Evolutionary conservation across 1,284 basidiomycete genomes (phyloP), one percentile per base, ranked within the genome.

Genomic region (Ceratorhiza oryzae-sativae): DNA sequence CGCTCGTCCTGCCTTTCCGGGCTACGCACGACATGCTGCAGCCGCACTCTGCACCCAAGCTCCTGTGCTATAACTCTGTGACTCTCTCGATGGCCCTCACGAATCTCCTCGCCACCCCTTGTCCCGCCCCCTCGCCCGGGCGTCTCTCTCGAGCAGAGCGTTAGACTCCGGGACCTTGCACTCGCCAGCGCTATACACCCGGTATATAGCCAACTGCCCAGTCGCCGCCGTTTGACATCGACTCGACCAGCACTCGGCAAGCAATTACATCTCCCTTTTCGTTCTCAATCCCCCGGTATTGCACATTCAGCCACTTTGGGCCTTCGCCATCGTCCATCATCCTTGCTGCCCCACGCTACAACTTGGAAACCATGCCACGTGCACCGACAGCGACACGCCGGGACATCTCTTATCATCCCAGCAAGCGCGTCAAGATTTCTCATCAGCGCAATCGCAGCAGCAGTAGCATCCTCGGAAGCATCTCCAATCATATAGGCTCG

Each of bases 341-440:
- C 51, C 41, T 27, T 39, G 20, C 49, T 36, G 13, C 62, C n/a
- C 25, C 65, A 58, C 65, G 65, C 23, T 53, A 58, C 27, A 12
- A 39, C 65, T n/a, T 68, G 20, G 65, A 56, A 45, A 68, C 65
- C 36, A 68, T 68, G 65, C 65, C 65, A 56, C 65, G 65, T 27
- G 49, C 41, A 30, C 23, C 65, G 13, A 42, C 51, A 27, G 27
- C 53, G 36, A 49, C 27, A 30, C 60, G 45, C 36, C 39, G 27
- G 30, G 39, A 68, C 32, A 51, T 42, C 23, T 56, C 41, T 4
- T 34, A 48, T 23, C 65, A 41, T 18, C 65, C 65, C 41, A 53
- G 32, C 53, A 68, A 58, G 53, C 65, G 65, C 13, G 41, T 48
- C 32, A 68, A 68, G 53, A 48, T 58, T 12, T 45, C 65, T 18